Conservation (phyloP, 2,329 filamentous ascomycete species). For the Penicillium sp. region DNA sequence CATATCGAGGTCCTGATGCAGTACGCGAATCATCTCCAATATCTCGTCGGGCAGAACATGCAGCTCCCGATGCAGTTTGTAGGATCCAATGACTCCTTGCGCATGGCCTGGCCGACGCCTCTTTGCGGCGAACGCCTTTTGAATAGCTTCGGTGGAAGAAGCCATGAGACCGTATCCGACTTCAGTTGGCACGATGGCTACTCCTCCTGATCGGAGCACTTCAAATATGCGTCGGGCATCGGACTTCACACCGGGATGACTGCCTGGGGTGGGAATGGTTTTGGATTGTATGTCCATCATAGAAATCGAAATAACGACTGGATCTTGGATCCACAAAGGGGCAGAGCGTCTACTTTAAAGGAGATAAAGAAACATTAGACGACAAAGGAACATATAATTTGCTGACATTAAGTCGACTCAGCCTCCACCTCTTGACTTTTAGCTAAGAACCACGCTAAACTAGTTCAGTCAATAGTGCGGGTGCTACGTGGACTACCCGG, state of each 20-base stretch:
- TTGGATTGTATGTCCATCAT: neutral
- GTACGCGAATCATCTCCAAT: slow-evolving; percentile 16
- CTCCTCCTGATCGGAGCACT: slow-evolving; percentile 18
- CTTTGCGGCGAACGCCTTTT: slow-evolving; percentile 24
- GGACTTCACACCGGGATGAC: neutral
- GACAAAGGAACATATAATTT: neutral
- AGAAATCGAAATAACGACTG: neutral
- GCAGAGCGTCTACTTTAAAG: neutral
- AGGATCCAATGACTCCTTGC: slow-evolving; percentile 22
- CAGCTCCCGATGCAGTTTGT: slow-evolving; percentile 16
- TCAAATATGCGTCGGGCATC: slow-evolving; percentile 10
- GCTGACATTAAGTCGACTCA: neutral
- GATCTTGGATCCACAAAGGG: neutral
- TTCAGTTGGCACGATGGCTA: slow-evolving; percentile 24
- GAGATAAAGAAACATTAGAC: neutral
- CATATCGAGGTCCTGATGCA: slow-evolving; percentile 17
- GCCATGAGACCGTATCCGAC: slow-evolving; percentile 27
- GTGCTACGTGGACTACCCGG: neutral
- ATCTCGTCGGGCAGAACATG: slow-evolving; percentile 12
- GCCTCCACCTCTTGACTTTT: neutral
- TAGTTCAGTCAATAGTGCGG: neutral
- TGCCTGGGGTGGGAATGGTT: slow-evolving; percentile 17
- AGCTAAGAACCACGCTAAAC: neutral
- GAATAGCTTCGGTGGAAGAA: slow-evolving; percentile 11
- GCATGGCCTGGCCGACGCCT: slow-evolving; percentile 18